Conservation (phyloP, 2,329 filamentous ascomycete species). For the Pseudocercospora fijiensis region DNA sequence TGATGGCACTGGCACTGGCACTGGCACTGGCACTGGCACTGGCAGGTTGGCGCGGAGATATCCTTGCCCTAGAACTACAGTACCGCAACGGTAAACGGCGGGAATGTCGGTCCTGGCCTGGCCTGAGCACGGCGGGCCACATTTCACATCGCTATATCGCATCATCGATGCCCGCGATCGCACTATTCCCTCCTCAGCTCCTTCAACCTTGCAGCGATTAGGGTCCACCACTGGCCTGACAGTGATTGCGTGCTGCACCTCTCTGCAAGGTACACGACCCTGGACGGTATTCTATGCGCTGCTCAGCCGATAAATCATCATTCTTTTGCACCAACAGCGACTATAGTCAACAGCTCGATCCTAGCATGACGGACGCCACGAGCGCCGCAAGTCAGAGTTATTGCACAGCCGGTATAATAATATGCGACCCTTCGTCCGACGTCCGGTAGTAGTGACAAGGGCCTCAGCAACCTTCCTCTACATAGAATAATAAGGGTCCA, state of each 20-base stretch:
- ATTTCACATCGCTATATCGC: background rate
- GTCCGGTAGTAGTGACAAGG: background rate
- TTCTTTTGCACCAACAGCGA: background rate
- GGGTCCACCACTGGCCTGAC: conserved; percentile 7
- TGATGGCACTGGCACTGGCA: background rate
- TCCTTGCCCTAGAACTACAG: background rate
- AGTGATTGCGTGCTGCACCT: conserved; percentile 14
- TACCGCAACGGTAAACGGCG: background rate
- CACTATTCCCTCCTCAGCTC: background rate
- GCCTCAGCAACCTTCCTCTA: background rate
- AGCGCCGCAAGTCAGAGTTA: background rate
- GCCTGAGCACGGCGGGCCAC: conserved; percentile 4
- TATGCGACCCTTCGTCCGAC: background rate
- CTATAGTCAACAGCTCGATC: conserved; percentile 2
- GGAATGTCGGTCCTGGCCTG: conserved; percentile 12
- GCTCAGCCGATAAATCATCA: no score
- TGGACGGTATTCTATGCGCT: background rate
- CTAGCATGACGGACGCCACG: conserved; percentile 10
- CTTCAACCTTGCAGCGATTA: conserved; percentile 7
- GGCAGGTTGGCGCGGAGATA: conserved; percentile 27
- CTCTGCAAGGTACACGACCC: conserved; percentile 15
- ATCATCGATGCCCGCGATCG: background rate
- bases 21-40: background rate
- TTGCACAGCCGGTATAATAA: background rate
- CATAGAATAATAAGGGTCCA: conserved; percentile 3